Evolutionary conservation across 2,329 filamentous ascomycete genomes (phyloP).

Genomic region (Monosporascus sp.): DNA sequence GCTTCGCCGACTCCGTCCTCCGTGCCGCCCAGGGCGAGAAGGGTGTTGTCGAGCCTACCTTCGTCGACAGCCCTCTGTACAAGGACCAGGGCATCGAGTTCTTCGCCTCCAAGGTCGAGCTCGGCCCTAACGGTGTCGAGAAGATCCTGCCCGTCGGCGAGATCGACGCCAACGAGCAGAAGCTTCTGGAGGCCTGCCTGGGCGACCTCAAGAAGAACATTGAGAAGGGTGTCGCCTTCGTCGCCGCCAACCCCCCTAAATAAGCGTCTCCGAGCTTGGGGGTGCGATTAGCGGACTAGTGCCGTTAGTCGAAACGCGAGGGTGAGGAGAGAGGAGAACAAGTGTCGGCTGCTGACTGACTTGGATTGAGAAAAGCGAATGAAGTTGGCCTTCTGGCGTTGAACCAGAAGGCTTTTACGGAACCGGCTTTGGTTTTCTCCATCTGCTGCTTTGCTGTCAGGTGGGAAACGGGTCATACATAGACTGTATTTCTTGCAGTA

Average conservation of each 20-base stretch:
- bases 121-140: constrained; percentile 93
- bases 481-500: background rate
- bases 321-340: constrained; percentile 1
- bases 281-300: background rate
- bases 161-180: constrained; percentile 80
- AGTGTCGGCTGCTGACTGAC: background rate
- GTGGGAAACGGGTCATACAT: background rate
- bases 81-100: constrained; percentile 97
- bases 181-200: constrained; percentile 80
- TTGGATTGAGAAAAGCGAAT: background rate
- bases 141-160: constrained; percentile 86
- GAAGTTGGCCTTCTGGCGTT: background rate
- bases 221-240: constrained; percentile 71
- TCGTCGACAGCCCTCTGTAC: constrained; percentile 94
- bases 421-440: background rate
- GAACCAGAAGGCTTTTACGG: too few species aligned
- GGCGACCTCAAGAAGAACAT: constrained; percentile 91
- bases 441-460: background rate
- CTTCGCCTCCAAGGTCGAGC: constrained; percentile 93
- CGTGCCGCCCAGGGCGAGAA: constrained; percentile 90
- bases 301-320: background rate
- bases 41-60: constrained; percentile 92
- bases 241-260: constrained; percentile 53
- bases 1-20: constrained; percentile 84
- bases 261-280: constrained; percentile 31